Conservation (phyloP, 2,329 filamentous ascomycete genomes). For the Aulographum hederae region DNA sequence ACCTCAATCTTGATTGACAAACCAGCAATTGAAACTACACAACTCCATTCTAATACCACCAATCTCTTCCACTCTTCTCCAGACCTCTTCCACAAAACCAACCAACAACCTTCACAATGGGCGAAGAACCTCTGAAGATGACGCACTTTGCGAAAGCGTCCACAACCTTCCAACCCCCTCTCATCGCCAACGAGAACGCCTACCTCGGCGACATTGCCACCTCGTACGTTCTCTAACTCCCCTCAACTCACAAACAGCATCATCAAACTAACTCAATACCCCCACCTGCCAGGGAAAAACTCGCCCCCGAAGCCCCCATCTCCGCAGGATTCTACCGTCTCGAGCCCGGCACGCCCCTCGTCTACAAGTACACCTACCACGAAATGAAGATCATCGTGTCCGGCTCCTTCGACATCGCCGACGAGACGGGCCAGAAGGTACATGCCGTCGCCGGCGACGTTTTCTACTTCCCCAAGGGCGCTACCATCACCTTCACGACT, state of each 20-base stretch:
- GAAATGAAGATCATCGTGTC: slow-evolving; percentile 61
- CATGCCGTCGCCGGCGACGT: slow-evolving; percentile 44
- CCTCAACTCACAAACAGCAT: too few relatives aligned
- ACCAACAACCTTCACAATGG: too few relatives aligned
- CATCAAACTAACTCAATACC: too few relatives aligned
- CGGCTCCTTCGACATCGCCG: slow-evolving; percentile 45
- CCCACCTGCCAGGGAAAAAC: too few relatives aligned
- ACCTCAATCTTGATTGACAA: too few relatives aligned
- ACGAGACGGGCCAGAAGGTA: slow-evolving; percentile 42
- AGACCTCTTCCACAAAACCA: too few relatives aligned
- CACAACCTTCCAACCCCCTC: slow-evolving; percentile 39
- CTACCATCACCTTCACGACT: slow-evolving; percentile 48
- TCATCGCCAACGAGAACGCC: slow-evolving; percentile 50
- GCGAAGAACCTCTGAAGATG: too few relatives aligned
- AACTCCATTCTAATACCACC: too few relatives aligned
- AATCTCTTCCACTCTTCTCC: too few relatives aligned
- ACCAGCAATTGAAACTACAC: too few relatives aligned
- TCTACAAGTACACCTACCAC: slow-evolving; percentile 52
- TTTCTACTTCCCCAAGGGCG: slow-evolving; percentile 49
- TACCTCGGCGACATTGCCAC: slow-evolving; percentile 45
- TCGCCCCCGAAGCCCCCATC: slow-evolving; percentile 35
- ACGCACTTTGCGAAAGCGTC: slow-evolving; percentile 40
- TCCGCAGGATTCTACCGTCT: slow-evolving; percentile 48
- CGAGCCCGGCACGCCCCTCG: slow-evolving; percentile 47
- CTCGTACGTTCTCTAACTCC: slow-evolving; percentile 23